These are phyloP conservation scores for Backusella morwellensis DNA, from an alignment of 192 early-diverging fungal genomes.

Conservation along the genomic window DNA sequence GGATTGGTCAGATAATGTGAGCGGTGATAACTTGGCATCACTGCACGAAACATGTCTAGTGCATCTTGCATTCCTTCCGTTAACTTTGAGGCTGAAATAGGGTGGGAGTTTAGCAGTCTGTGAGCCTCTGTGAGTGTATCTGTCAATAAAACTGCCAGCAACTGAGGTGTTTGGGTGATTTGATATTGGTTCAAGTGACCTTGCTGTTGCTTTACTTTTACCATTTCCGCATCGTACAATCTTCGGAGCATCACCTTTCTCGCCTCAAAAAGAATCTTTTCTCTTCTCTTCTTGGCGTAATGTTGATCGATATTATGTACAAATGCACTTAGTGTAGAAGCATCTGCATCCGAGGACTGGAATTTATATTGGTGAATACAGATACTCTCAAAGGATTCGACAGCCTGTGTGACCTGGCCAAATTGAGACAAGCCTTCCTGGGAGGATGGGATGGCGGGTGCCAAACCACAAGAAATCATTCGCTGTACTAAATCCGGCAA, in stretches of 20 bases:
- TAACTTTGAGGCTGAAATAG: constrained; percentile 29
- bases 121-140: constrained; percentile 22
- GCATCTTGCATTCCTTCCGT: constrained; percentile 45
- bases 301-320: constrained; percentile 48
- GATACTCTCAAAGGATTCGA: constrained; percentile 7
- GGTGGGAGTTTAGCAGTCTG: constrained; percentile 19
- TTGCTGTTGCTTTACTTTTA: constrained; percentile 26
- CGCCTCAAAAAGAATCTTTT: constrained; percentile 40
- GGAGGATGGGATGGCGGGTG: constrained; percentile 19
- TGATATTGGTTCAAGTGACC: constrained; percentile 11
- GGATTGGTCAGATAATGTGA: constrained; percentile 50
- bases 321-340: constrained; percentile 33
- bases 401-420: constrained; percentile 4
- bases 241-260: constrained; percentile 46
- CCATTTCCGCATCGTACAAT: constrained; percentile 39
- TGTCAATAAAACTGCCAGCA: constrained; percentile 4
- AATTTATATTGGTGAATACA: neutral
- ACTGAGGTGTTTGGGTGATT: constrained; percentile 37
- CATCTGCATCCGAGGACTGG: constrained; percentile 28
- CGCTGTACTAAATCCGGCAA: constrained; percentile 12
- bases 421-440: constrained; percentile 15
- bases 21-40: constrained; percentile 62
- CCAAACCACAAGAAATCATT: constrained; percentile 10
- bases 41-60: constrained; percentile 58
- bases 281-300: constrained; percentile 44